Percentiles rank a stretch among this genome's conserved stretches.
These are phyloP conservation scores for Phytophthora cactorum DNA, from an alignment of 352 stramenopile genomes.

Conservation along the genomic window DNA sequence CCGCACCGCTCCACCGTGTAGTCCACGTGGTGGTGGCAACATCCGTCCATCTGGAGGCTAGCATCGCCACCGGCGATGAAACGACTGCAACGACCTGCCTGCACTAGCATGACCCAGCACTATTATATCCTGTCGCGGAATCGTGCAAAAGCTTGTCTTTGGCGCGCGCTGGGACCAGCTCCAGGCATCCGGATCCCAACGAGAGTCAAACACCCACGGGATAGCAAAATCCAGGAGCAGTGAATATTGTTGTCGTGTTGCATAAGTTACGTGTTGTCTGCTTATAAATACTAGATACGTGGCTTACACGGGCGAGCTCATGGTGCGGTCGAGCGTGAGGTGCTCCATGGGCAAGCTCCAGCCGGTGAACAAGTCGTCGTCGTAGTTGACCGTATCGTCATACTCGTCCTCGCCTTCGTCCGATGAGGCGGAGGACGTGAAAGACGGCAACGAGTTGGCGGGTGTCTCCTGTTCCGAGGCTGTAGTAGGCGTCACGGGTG, in stretches of 20 bases:
- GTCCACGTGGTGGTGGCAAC: constrained; percentile 2
- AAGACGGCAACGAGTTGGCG: constrained; percentile 24
- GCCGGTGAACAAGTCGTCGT: constrained; percentile 26
- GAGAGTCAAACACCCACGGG: constrained; percentile 6
- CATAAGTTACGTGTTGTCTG: constrained; percentile 26
- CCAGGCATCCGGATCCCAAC: neutral
- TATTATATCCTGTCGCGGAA: neutral
- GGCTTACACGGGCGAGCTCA: constrained; percentile 29
- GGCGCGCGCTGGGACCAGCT: neutral
- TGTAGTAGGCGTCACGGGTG: constrained; percentile 33
- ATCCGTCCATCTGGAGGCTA: constrained; percentile 15
- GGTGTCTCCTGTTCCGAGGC: constrained; percentile 34
- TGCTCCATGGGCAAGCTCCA: constrained; percentile 37
- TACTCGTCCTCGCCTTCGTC: constrained; percentile 37
- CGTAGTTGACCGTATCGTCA: constrained; percentile 23
- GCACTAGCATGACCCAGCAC: neutral
- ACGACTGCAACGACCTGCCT: constrained; percentile 17
- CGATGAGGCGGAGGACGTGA: constrained; percentile 37
- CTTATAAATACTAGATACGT: constrained; percentile 24
- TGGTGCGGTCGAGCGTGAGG: constrained; percentile 28
- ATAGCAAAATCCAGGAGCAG: constrained; percentile 24
- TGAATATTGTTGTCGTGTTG: constrained; percentile 1
- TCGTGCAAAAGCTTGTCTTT: constrained; percentile 17
- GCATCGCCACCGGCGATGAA: constrained; percentile 3
- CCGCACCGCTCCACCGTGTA: neutral